A percentile compares a stretch with the other conserved stretches of the same genome.
These are phyloP conservation scores for Plasmodium cynomolgi DNA, from an alignment of 169 alveolate genomes.

Conservation along the genomic window DNA sequence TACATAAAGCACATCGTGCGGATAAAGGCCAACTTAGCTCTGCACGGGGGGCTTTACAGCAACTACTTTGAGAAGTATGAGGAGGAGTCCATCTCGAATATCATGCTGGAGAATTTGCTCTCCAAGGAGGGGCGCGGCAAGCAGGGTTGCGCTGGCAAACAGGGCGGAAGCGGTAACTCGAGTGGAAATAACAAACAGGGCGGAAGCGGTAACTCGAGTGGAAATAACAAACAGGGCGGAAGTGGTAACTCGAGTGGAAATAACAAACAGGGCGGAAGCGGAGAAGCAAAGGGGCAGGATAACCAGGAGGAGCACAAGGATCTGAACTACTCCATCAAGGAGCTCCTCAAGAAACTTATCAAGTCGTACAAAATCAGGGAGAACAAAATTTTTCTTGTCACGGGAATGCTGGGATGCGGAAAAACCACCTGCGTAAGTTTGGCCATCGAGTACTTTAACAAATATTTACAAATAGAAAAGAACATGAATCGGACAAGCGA, in stretches of 20 bases:
- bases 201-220: neutral
- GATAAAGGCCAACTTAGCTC: constrained; percentile 51
- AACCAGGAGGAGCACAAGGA: constrained; percentile 9
- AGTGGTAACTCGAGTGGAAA: neutral
- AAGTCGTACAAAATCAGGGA: constrained; percentile 62
- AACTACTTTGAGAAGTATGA: constrained; percentile 68
- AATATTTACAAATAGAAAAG: constrained; percentile 56
- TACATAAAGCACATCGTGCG: constrained; percentile 68
- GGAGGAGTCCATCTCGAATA: constrained; percentile 61
- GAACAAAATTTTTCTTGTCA: constrained; percentile 50
- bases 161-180: neutral
- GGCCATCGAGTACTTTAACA: constrained; percentile 61
- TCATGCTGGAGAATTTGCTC: constrained; percentile 34
- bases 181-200: neutral
- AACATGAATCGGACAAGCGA: constrained; percentile 7
- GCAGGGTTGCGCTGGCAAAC: neutral
- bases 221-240: neutral
- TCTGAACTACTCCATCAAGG: constrained; percentile 44
- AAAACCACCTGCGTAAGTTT: constrained; percentile 62
- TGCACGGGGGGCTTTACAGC: constrained; percentile 70
- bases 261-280: too few relatives aligned
- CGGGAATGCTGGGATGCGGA: constrained; percentile 67
- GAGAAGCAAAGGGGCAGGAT: neutral
- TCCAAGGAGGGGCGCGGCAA: neutral
- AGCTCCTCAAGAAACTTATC: constrained; percentile 34